These are phyloP conservation scores for Thielaviopsis ethacetica DNA, from an alignment of 2,329 filamentous ascomycete species.

Conservation along the genomic window DNA sequence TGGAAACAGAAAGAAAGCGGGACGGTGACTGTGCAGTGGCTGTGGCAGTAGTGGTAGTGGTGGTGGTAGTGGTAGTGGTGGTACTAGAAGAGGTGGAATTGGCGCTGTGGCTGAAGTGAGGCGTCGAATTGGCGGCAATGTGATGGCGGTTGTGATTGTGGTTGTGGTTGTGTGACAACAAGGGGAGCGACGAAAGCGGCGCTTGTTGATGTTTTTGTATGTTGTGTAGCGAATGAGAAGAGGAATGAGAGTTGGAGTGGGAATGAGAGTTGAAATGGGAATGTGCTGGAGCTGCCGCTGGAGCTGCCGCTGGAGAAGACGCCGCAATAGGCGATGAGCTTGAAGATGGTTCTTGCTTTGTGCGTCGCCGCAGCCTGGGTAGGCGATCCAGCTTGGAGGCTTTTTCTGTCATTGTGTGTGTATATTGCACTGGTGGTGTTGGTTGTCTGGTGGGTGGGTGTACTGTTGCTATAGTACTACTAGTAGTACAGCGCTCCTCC, in stretches of 20 bases:
- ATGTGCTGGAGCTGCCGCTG: neutral
- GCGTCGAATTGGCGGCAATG: neutral
- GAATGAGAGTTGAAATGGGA: neutral
- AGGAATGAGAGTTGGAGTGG: neutral
- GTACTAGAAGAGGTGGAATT: neutral
- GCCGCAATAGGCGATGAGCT: neutral
- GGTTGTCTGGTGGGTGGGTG: neutral
- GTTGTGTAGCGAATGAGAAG: neutral
- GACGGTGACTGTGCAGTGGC: conserved; percentile 13
- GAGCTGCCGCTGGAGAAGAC: neutral
- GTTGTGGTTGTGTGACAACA: neutral
- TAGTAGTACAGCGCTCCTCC: no score
- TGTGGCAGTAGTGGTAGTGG: conserved; percentile 1
- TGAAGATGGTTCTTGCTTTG: conserved; percentile 20
- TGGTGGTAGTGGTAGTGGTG: neutral
- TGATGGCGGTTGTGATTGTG: neutral
- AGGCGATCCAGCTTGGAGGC: conserved; percentile 24
- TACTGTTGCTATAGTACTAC: neutral
- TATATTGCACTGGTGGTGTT: neutral
- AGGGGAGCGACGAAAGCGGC: neutral
- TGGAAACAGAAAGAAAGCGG: conserved; percentile 16
- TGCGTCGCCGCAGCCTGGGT: conserved; percentile 27
- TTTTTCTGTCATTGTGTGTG: neutral
- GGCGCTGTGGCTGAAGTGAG: neutral
- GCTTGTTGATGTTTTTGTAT: neutral